Conservation (phyloP, 768 basidiomycete genomes). For the Paxillus rubicundulus region DNA sequence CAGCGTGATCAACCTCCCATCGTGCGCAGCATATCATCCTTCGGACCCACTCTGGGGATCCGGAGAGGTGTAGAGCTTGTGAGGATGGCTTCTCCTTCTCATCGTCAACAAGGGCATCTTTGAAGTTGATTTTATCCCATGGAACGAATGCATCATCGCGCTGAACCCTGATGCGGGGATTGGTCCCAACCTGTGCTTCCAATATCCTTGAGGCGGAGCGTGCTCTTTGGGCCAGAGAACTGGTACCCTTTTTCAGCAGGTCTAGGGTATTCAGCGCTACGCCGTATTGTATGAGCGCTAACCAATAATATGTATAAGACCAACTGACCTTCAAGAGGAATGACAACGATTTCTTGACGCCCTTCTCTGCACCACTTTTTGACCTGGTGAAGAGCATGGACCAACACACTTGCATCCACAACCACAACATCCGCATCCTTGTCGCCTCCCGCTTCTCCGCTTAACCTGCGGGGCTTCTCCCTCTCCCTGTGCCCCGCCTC, state of each 20-base stretch:
- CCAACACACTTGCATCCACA: slow-evolving; percentile 78
- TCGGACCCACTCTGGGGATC: slow-evolving; percentile 81
- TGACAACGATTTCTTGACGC: slow-evolving; percentile 72
- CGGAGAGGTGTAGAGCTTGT: slow-evolving; percentile 25
- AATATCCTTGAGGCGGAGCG: slow-evolving; percentile 86
- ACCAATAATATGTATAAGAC: neutral
- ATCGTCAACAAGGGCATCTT: slow-evolving; percentile 29
- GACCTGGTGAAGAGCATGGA: slow-evolving; percentile 74
- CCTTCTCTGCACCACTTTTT: slow-evolving; percentile 81
- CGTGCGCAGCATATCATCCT: slow-evolving; percentile 79
- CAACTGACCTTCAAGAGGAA: slow-evolving; percentile 82
- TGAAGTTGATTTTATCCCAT: slow-evolving; percentile 72
- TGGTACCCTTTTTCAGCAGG: slow-evolving; percentile 87
- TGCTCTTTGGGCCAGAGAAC: slow-evolving; percentile 73
- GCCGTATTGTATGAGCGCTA: slow-evolving; percentile 7
- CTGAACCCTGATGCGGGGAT: slow-evolving; percentile 79
- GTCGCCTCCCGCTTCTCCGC: slow-evolving; percentile 27
- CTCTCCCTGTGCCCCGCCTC: slow-evolving; percentile 19
- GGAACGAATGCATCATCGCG: slow-evolving; percentile 78
- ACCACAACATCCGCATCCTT: slow-evolving; percentile 77
- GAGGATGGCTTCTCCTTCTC: slow-evolving; percentile 24
- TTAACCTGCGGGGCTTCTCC: slow-evolving; percentile 21
- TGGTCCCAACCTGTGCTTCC: slow-evolving; percentile 82
- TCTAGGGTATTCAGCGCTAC: slow-evolving; percentile 89
- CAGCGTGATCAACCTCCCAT: slow-evolving; percentile 67